These are phyloP conservation scores for Naganishia albida DNA, from an alignment of 1,284 basidiomycete genomes.

Conservation along the genomic window DNA sequence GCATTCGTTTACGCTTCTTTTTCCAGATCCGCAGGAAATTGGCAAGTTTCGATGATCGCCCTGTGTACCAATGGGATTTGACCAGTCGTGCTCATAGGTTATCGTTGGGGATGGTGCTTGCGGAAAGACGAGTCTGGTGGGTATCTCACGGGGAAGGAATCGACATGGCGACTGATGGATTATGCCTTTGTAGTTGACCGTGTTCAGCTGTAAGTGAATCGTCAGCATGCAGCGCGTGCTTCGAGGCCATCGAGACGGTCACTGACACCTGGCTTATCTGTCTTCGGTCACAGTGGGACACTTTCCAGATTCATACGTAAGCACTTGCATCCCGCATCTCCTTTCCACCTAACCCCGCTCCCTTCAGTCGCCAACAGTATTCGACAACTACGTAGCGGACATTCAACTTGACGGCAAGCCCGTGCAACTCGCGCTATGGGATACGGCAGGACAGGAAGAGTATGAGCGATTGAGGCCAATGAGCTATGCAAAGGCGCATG, in stretches of 20 bases:
- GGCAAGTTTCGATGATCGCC: neutral
- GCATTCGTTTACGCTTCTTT: neutral
- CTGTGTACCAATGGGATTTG: neutral
- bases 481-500: slow-evolving; percentile 96
- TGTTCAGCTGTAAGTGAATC: slow-evolving; percentile 32
- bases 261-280: neutral
- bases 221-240: neutral
- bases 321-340: slow-evolving; percentile 35
- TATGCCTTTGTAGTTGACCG: slow-evolving; percentile 27
- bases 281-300: slow-evolving; percentile 72
- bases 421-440: slow-evolving; percentile 93
- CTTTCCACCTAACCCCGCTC: neutral
- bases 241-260: neutral
- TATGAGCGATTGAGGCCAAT: slow-evolving; percentile 93
- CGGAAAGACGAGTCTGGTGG: slow-evolving; percentile 59
- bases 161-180: neutral
- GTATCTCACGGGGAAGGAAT: slow-evolving; percentile 32
- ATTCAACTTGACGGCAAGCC: slow-evolving; percentile 96
- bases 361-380: slow-evolving; percentile 67
- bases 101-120: slow-evolving; percentile 86
- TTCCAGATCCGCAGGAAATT: slow-evolving; percentile 8
- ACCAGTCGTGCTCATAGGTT: slow-evolving; percentile 38
- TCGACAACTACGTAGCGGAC: slow-evolving; percentile 98
- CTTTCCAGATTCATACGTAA: slow-evolving; percentile 91
- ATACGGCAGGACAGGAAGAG: slow-evolving; percentile 97